Conservation (phyloP, 768 basidiomycete genomes). For the Scleroderma bovista region DNA sequence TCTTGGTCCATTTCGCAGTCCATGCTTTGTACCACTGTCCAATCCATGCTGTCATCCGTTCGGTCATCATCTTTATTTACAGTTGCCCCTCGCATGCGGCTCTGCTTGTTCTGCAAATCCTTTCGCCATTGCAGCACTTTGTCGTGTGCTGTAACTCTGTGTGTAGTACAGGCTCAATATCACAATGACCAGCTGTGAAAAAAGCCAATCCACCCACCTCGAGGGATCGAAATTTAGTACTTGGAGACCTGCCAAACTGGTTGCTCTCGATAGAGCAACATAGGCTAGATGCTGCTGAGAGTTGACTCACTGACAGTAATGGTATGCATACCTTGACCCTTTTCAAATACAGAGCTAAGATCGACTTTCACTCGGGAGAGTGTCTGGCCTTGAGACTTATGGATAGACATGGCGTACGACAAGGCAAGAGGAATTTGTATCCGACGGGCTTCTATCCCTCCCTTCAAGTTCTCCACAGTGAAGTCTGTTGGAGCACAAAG, state of each 20-base stretch:
- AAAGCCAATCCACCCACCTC: conserved; percentile 18
- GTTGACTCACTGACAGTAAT: not conserved
- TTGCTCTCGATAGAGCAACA: conserved; percentile 37
- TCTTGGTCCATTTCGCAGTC: conserved; percentile 31
- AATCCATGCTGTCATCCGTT: not conserved
- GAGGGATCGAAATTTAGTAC: conserved; percentile 31
- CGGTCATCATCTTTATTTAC: not conserved
- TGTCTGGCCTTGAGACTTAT: conserved; percentile 97
- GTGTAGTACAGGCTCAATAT: not conserved
- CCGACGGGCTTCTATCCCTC: conserved; percentile 30
- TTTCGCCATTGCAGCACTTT: conserved; percentile 28
- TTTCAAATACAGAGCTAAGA: conserved; percentile 85
- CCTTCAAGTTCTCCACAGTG: conserved; percentile 27
- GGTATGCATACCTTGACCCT: conserved; percentile 45
- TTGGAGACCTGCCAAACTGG: conserved; percentile 36
- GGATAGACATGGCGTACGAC: conserved; percentile 97
- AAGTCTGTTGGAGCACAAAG: conserved; percentile 32
- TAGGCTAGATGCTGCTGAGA: conserved; percentile 22
- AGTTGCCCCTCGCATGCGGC: not conserved
- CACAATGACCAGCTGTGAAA: not conserved
- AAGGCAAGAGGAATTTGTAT: conserved; percentile 75
- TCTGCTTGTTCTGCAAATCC: conserved; percentile 18
- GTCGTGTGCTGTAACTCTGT: conserved; percentile 34
- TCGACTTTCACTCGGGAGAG: conserved; percentile 92
- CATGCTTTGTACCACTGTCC: not conserved